phyloP scores from a whole-genome alignment of 306 rosid genomes.

The Alnus rubra region DNA sequence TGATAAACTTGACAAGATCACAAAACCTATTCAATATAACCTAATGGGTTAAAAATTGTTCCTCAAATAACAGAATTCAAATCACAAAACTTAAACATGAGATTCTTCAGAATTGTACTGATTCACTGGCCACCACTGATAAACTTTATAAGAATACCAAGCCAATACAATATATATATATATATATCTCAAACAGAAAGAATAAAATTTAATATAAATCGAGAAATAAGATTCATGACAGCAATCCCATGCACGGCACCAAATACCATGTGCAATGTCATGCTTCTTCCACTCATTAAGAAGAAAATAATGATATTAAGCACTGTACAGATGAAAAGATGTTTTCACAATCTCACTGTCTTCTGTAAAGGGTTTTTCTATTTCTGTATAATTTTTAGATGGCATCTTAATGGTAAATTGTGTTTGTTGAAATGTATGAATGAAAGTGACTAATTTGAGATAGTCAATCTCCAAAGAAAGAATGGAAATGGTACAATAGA shows the following conservation, averaged over 20 bases:
- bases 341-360: no score
- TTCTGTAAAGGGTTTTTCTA: no score
- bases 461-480: no score
- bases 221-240: no score
- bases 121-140: background rate
- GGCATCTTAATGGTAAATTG: no score
- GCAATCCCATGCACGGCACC: background rate
- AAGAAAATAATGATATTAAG: background rate
- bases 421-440: no score
- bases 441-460: no score
- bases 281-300: background rate
- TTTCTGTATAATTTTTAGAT: no score
- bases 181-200: background rate
- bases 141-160: no score
- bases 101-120: background rate
- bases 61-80: background rate
- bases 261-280: background rate
- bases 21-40: constrained; percentile 12
- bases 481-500: no score
- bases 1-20: constrained; percentile 15
- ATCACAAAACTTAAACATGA: background rate
- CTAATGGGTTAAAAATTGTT: background rate
- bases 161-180: background rate
- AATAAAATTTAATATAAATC: background rate
- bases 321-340: background rate